Evolutionary conservation across 75 land plant species (phyloP).

Genomic region (Pinus tabuliformis): DNA sequence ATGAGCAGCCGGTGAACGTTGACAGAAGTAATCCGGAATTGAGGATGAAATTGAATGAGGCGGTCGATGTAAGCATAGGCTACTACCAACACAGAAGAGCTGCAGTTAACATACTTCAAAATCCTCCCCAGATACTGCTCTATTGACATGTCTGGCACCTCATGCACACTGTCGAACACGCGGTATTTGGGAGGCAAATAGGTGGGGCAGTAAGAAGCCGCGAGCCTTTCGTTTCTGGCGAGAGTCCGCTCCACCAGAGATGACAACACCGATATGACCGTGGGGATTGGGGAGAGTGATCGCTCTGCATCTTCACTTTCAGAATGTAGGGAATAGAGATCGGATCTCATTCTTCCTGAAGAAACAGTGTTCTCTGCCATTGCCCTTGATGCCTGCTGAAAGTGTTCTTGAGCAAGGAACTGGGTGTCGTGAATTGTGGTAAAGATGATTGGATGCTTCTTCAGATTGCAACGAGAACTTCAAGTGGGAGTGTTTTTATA

Average conservation of each 20-base stretch:
- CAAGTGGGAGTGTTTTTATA: not conserved
- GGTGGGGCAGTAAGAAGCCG: not conserved
- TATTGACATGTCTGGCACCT: slow-evolving; percentile 20
- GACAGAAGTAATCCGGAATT: slow-evolving; percentile 5
- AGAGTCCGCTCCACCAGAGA: slow-evolving; percentile 20
- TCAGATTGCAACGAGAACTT: not conserved
- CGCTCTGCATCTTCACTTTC: not conserved
- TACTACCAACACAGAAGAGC: slow-evolving; percentile 22
- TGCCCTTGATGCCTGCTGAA: not conserved
- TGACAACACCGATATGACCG: slow-evolving; percentile 18
- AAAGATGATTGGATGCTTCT: not conserved
- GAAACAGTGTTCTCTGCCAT: not conserved
- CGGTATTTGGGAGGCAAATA: not conserved
- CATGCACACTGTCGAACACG: slow-evolving; percentile 3
- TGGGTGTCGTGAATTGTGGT: too few relatives aligned
- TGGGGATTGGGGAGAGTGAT: slow-evolving; percentile 1
- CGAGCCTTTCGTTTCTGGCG: slow-evolving; percentile 12
- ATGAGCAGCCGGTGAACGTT: slow-evolving; percentile 25
- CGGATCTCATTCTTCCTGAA: too few relatives aligned
- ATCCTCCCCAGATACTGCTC: slow-evolving; percentile 22
- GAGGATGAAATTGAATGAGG: slow-evolving; percentile 14
- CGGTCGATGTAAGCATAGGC: slow-evolving; percentile 26
- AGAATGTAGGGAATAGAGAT: too few relatives aligned
- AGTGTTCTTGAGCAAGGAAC: not conserved
- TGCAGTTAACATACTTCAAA: slow-evolving; percentile 17